phyloP scores from a whole-genome alignment of 208 protist genomes.

The Porcisia hertigi region DNA sequence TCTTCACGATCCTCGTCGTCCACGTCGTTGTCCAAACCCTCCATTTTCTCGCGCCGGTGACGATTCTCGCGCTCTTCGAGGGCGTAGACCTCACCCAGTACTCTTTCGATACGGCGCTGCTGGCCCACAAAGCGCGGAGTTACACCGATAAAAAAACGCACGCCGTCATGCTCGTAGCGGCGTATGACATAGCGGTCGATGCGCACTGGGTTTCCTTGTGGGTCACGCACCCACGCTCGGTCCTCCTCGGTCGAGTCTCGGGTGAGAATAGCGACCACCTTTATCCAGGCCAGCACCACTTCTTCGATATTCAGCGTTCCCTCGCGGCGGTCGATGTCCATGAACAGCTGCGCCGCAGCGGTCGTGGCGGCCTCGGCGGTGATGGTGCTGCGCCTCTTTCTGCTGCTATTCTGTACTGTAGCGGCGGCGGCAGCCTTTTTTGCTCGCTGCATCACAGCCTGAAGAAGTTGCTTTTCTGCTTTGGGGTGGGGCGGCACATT shows the following conservation, averaged over 20 bases:
- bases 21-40: neutral
- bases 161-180: constrained; percentile 65
- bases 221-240: constrained; percentile 61
- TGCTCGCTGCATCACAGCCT: constrained; percentile 36
- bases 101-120: constrained; percentile 49
- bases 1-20: constrained; percentile 1
- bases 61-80: constrained; percentile 33
- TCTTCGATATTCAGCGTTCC: constrained; percentile 74
- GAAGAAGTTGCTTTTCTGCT: constrained; percentile 48
- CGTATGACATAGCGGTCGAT: constrained; percentile 77
- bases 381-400: constrained; percentile 4
- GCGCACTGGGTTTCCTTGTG: constrained; percentile 38
- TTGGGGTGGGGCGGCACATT: constrained; percentile 37
- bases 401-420: constrained; percentile 18
- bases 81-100: constrained; percentile 37
- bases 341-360: constrained; percentile 21
- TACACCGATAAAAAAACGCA: constrained; percentile 78
- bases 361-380: constrained; percentile 9
- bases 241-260: constrained; percentile 55
- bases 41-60: neutral
- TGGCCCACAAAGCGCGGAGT: constrained; percentile 67
- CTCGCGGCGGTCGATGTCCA: constrained; percentile 40
- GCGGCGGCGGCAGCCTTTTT: constrained; percentile 33
- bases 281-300: constrained; percentile 76
- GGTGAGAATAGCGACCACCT: constrained; percentile 45